Evolutionary conservation across 768 basidiomycete species (phyloP), one percentile per base, ranked within the genome.

Genomic region (Goffeauzyma gilvescens): DNA sequence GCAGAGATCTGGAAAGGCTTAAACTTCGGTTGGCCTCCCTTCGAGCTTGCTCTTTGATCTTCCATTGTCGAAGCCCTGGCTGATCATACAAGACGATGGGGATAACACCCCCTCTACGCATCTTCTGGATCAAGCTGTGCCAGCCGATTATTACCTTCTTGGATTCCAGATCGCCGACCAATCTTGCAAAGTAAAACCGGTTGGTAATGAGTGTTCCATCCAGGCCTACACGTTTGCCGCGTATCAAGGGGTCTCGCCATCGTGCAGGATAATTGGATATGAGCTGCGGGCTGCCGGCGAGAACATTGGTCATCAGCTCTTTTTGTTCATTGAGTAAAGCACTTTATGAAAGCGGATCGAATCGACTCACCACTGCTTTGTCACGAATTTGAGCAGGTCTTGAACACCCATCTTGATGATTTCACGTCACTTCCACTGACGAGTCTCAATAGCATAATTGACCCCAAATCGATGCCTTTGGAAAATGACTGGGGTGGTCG

Each of bases 191-290:
- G 37, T 59, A 63, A 42, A 59, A 58, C 40, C 58, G 45, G 36
- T 56, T 60, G 0, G 62, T 61, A 42, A 63, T 24, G 2, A 63
- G 46, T 3, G 57, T 60, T 5, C 51, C 62, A 52, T 63, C 62
- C 24, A 63, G 55, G 20, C 59, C 62, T 3, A 63, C 50, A 15
- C 46, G 46, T 36, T 58, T 60, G 22, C 55, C 55, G 24, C 33
- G 30, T 22, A 63, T 44, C 21, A 46, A 47, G 2, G 55, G 52
- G 8, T 51, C 44, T 6, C 48, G 49, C 59, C 59, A 63, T 57
- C 62, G 32, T 17, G 40, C 37, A 12, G 53, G 53, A 31, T 39
- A 43, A 6, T 39, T 26, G 18, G 45, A 47, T 40, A 58, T 32
- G 18, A 46, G 24, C 5, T 40, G 23, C 1, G 56, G 56, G 32